Conservation (phyloP, 2,329 filamentous ascomycete genomes). For the Capronia coronata region DNA sequence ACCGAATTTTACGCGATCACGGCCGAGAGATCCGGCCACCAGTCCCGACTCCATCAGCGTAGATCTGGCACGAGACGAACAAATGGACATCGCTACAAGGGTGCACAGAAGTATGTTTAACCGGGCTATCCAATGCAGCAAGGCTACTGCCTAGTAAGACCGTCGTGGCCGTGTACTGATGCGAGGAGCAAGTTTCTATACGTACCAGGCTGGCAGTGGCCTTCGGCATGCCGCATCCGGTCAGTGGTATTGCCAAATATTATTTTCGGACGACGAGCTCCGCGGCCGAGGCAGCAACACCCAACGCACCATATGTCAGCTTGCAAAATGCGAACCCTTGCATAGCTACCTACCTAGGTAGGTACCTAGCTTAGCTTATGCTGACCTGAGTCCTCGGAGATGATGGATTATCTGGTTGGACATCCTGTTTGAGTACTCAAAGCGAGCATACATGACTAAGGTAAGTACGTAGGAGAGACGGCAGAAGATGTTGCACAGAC, state of each 20-base stretch:
- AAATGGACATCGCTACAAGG: background rate
- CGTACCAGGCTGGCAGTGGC: background rate
- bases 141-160: slow-evolving; percentile 4
- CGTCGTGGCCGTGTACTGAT: slow-evolving; percentile 4
- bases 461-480: background rate
- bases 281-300: background rate
- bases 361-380: too few species aligned
- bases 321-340: background rate
- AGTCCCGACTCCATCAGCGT: too few species aligned
- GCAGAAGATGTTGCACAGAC: too few species aligned
- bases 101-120: slow-evolving; percentile 6
- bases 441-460: background rate
- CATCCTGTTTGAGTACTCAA: background rate
- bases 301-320: background rate
- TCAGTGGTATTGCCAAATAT: too few species aligned
- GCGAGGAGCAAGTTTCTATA: slow-evolving; percentile 1
- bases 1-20: background rate
- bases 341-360: too few species aligned
- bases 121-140: background rate
- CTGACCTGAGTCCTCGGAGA: background rate
- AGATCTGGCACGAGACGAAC: too few species aligned
- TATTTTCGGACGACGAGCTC: background rate
- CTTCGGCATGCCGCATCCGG: background rate
- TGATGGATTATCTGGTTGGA: too few species aligned
- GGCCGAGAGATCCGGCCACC: background rate